Evolutionary conservation across 202 grass and related monocot genomes (phyloP).

Genomic region (Hordeum pubiflorum): DNA sequence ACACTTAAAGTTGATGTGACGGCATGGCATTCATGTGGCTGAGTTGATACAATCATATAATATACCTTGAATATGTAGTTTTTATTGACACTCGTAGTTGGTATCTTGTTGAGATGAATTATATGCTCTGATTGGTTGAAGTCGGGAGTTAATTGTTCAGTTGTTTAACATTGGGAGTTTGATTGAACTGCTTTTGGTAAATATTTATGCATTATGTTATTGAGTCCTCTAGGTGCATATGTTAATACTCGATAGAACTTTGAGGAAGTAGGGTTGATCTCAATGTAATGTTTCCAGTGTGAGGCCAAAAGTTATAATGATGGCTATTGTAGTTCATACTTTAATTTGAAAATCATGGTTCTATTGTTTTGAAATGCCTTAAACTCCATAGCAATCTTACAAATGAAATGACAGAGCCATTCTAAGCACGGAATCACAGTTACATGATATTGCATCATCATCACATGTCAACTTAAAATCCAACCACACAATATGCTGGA

Average conservation of each 20-base stretch:
- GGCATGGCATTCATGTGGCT: background rate
- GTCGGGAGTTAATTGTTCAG: background rate
- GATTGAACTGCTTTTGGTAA: conserved; percentile 9
- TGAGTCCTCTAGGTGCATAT: background rate
- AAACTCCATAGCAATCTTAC: background rate
- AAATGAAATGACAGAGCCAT: background rate
- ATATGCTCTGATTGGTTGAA: conserved; percentile 4
- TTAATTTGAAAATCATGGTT: background rate
- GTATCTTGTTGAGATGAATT: background rate
- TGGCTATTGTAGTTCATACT: background rate
- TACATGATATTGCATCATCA: background rate
- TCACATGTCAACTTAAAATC: background rate
- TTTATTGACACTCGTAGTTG: conserved; percentile 8
- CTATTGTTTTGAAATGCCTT: background rate
- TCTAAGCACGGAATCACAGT: background rate
- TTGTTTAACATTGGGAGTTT: background rate
- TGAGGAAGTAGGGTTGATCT: background rate
- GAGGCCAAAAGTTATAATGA: background rate
- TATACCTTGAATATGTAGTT: background rate
- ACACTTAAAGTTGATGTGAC: background rate
- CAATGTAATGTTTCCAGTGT: background rate
- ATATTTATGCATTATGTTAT: background rate
- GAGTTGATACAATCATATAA: background rate
- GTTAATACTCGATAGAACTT: background rate
- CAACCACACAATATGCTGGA: background rate